Conservation (phyloP, 2,329 filamentous ascomycete species). For the Thielaviopsis musarum region DNA sequence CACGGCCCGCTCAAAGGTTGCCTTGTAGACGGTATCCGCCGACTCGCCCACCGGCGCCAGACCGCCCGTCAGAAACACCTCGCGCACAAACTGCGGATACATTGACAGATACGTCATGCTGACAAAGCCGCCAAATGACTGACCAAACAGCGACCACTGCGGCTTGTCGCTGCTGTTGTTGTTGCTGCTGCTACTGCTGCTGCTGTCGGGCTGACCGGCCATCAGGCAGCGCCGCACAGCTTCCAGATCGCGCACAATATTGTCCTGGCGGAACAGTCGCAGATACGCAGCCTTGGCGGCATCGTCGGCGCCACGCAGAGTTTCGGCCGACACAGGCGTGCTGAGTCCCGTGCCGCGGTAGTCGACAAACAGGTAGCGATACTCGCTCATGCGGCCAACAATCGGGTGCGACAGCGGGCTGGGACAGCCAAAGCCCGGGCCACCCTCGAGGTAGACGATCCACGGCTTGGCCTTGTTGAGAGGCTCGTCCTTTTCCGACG, state of each 20-base stretch:
- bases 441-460: constrained; percentile 67
- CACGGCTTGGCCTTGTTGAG: constrained; percentile 32
- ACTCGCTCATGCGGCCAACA: constrained; percentile 60
- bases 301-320: constrained; percentile 40
- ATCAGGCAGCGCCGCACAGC: constrained; percentile 66
- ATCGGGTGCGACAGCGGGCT: constrained; percentile 58
- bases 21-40: constrained; percentile 59
- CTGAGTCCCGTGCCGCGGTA: constrained; percentile 81
- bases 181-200: constrained; percentile 10
- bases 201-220: constrained; percentile 15
- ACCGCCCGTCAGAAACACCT: constrained; percentile 74
- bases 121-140: constrained; percentile 86
- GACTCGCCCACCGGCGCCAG: constrained; percentile 57
- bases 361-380: constrained; percentile 75
- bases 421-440: constrained; percentile 63
- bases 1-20: constrained; percentile 51
- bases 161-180: constrained; percentile 32
- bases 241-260: constrained; percentile 77
- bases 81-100: constrained; percentile 58
- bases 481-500: constrained; percentile 21
- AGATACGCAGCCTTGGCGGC: constrained; percentile 64
- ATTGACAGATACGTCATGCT: constrained; percentile 69
- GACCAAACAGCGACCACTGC: constrained; percentile 76
- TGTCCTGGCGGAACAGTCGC: constrained; percentile 74
- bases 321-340: constrained; percentile 58